Percentiles rank a stretch among this genome's conserved stretches.
These are phyloP conservation scores for Peronospora destructor DNA, from an alignment of 352 stramenopile genomes.

Conservation along the genomic window DNA sequence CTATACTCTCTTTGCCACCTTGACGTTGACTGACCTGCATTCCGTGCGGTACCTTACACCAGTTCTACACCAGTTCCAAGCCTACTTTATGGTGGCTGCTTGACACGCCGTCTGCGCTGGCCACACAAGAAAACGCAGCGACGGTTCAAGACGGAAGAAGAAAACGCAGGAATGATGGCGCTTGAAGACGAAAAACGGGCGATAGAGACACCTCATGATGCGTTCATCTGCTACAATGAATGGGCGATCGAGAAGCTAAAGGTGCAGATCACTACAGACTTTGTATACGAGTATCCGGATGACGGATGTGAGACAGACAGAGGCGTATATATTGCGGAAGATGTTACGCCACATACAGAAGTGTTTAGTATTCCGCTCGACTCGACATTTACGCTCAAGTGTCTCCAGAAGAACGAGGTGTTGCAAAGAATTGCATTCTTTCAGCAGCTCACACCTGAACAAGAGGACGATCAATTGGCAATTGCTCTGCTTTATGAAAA, in stretches of 20 bases:
- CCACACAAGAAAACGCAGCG: slow-evolving; percentile 11
- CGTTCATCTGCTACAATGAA: slow-evolving; percentile 73
- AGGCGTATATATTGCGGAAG: slow-evolving; percentile 75
- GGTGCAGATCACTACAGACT: slow-evolving; percentile 63
- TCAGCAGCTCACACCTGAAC: slow-evolving; percentile 31
- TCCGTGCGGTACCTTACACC: not conserved
- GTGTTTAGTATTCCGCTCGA: slow-evolving; percentile 59
- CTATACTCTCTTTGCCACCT: too few relatives aligned
- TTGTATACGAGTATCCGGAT: slow-evolving; percentile 66
- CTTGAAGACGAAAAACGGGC: slow-evolving; percentile 12
- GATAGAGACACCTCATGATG: slow-evolving; percentile 11
- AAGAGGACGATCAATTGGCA: slow-evolving; percentile 63
- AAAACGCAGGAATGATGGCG: slow-evolving; percentile 6
- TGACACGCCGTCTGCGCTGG: too few relatives aligned
- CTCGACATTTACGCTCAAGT: slow-evolving; percentile 52
- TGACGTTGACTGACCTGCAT: too few relatives aligned
- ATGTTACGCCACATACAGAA: slow-evolving; percentile 63
- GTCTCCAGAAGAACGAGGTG: slow-evolving; percentile 24
- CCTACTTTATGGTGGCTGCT: not conserved
- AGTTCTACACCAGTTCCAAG: slow-evolving; percentile 5
- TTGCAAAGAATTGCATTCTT: slow-evolving; percentile 46
- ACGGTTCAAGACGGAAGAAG: not conserved
- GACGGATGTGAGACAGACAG: slow-evolving; percentile 40
- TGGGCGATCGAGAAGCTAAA: slow-evolving; percentile 49
- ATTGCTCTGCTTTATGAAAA: slow-evolving; percentile 69